phyloP scores from a whole-genome alignment of 1,139 yeast species.

The Petasospora rhodanensis region DNA sequence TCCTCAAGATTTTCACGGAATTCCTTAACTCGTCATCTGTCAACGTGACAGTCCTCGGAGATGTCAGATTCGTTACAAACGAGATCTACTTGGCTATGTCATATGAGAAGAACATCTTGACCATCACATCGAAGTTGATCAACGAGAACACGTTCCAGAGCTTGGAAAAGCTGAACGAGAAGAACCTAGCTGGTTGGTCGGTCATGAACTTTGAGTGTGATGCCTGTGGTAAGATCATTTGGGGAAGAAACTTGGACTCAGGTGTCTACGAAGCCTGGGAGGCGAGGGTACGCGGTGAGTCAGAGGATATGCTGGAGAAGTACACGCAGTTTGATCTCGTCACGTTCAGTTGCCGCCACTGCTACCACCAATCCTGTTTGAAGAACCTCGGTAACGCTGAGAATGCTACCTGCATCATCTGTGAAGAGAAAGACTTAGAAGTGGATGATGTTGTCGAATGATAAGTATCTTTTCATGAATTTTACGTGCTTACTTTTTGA shows the following conservation, averaged over 20 bases:
- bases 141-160: constrained; percentile 49
- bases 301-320: not conserved
- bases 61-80: constrained; percentile 55
- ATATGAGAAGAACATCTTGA: constrained; percentile 55
- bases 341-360: constrained; percentile 55
- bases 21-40: constrained; percentile 36
- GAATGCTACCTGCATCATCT: constrained; percentile 22
- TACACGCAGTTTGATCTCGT: constrained; percentile 30
- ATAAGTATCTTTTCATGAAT: not conserved
- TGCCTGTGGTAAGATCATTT: constrained; percentile 60
- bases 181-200: constrained; percentile 56
- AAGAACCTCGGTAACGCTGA: constrained; percentile 33
- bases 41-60: constrained; percentile 43
- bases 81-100: constrained; percentile 63
- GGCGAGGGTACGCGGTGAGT: constrained; percentile 2
- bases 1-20: constrained; percentile 45
- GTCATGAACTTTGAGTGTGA: constrained; percentile 53
- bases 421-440: constrained; percentile 9
- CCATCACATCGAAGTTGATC: constrained; percentile 49
- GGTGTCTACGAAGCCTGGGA: constrained; percentile 44
- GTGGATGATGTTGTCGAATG: constrained; percentile 1
- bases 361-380: constrained; percentile 62
- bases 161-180: constrained; percentile 36
- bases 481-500: too few relatives aligned
- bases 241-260: constrained; percentile 53